A percentile compares a stretch with the other conserved stretches of the same genome.
phyloP scores from a whole-genome alignment of 257 asterid species.

The Nyctanthes arbortristis region DNA sequence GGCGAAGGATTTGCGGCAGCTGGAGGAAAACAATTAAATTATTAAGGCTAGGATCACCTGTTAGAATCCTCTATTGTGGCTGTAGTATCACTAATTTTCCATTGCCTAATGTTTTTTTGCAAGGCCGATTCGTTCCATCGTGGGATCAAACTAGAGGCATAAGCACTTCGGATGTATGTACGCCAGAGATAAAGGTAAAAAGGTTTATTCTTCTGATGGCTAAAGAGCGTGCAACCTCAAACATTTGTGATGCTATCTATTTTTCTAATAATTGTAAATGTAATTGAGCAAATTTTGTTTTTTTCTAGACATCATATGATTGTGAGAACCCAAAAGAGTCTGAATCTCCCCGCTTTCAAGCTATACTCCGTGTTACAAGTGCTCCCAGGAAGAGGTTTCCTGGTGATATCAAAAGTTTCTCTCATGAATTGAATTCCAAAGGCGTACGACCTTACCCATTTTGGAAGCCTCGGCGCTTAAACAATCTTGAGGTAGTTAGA shows the following conservation, averaged over 20 bases:
- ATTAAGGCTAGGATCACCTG: constrained; percentile 13
- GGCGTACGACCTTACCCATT: constrained; percentile 98
- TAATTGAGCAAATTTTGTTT: constrained; percentile 14
- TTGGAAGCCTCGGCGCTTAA: constrained; percentile 92
- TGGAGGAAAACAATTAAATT: neutral
- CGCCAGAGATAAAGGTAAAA: constrained; percentile 62
- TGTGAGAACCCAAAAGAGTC: constrained; percentile 99
- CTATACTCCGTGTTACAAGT: constrained; percentile 96
- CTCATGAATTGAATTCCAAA: constrained; percentile 95
- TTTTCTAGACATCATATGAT: constrained; percentile 70
- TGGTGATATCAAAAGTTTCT: constrained; percentile 93
- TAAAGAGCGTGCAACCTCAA: constrained; percentile 12
- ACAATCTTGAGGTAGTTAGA: constrained; percentile 81
- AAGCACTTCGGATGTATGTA: constrained; percentile 51
- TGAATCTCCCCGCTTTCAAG: constrained; percentile 97
- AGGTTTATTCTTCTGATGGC: constrained; percentile 36
- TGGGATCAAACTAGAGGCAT: constrained; percentile 43
- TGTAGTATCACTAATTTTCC: constrained; percentile 18
- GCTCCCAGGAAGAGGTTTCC: constrained; percentile 98
- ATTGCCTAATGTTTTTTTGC: constrained; percentile 12
- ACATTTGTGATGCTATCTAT: constrained; percentile 13
- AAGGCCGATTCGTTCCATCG: constrained; percentile 45
- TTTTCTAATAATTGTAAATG: constrained; percentile 5
- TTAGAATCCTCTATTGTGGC: constrained; percentile 15
- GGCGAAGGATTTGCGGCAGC: neutral